Evolutionary conservation across 2,329 filamentous ascomycete genomes (phyloP).

Genomic region (Epichloe elymi): DNA sequence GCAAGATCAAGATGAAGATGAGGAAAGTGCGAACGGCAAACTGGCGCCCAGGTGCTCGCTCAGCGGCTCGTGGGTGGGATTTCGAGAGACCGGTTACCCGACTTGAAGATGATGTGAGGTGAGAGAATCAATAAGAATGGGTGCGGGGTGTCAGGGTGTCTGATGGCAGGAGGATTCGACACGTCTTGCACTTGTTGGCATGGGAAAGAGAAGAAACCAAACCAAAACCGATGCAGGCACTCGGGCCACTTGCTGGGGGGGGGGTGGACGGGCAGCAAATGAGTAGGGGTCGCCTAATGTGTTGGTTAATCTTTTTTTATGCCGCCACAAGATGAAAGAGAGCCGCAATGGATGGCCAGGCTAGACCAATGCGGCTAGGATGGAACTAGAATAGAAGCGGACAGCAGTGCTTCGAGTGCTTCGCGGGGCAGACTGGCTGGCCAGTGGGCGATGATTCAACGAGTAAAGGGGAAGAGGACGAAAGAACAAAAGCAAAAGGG

Average conservation of each 20-base stretch:
- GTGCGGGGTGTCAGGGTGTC: too few relatives aligned
- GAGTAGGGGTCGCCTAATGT: slow-evolving; percentile 1
- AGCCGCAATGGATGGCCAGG: not conserved
- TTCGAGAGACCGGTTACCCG: not conserved
- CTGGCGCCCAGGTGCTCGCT: not conserved
- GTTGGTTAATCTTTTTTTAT: not conserved
- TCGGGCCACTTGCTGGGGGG: not conserved
- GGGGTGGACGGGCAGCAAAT: not conserved
- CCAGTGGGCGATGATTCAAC: not conserved
- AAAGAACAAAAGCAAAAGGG: not conserved
- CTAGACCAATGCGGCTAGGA: not conserved
- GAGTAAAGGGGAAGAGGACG: not conserved
- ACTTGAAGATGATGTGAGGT: not conserved
- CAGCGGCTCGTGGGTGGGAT: not conserved
- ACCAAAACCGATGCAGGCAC: not conserved
- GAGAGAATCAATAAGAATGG: not conserved
- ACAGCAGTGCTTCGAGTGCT: not conserved
- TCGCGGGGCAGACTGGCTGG: not conserved
- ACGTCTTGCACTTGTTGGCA: not conserved
- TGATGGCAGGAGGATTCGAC: not conserved
- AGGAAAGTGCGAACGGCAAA: not conserved
- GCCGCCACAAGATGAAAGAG: not conserved
- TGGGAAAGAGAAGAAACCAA: not conserved
- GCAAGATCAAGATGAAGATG: not conserved
- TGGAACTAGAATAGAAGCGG: not conserved